Conservation (phyloP, 1,139 yeast genomes). For the Yamadazyma mexicana region DNA sequence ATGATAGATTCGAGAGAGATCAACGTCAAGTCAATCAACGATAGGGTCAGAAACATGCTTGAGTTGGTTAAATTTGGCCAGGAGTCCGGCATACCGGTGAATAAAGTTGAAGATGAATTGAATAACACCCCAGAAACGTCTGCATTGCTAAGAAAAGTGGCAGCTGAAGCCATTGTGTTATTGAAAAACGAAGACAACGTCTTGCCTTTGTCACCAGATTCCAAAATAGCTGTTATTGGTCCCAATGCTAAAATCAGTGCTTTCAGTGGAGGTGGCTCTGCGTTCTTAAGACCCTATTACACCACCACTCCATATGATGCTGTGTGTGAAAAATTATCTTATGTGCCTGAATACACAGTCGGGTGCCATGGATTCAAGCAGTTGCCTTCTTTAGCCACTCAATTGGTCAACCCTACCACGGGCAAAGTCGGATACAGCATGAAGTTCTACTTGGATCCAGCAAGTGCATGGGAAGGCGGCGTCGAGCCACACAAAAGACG, state of each 20-base stretch:
- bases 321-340: constrained; percentile 21
- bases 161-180: constrained; percentile 52
- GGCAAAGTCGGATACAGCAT: constrained; percentile 43
- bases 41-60: constrained; percentile 47
- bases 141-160: constrained; percentile 43
- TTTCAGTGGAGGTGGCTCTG: constrained; percentile 38
- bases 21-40: constrained; percentile 34
- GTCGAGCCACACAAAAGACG: constrained; percentile 14
- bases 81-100: constrained; percentile 37
- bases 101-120: constrained; percentile 23
- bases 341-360: constrained; percentile 20
- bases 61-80: constrained; percentile 42
- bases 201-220: constrained; percentile 33
- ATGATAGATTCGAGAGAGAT: constrained; percentile 30
- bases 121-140: constrained; percentile 47
- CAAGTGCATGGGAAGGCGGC: constrained; percentile 7
- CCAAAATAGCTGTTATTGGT: constrained; percentile 33
- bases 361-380: constrained; percentile 26
- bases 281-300: constrained; percentile 30
- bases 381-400: constrained; percentile 30
- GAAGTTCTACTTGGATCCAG: constrained; percentile 34
- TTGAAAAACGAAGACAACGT: constrained; percentile 49
- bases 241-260: constrained; percentile 33
- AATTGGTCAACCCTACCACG: constrained; percentile 21
- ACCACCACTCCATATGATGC: constrained; percentile 32